Percentiles rank a stretch among this genome's conserved stretches.
Evolutionary conservation across 768 basidiomycete species (phyloP).

Genomic region (Agaricus blazei): DNA sequence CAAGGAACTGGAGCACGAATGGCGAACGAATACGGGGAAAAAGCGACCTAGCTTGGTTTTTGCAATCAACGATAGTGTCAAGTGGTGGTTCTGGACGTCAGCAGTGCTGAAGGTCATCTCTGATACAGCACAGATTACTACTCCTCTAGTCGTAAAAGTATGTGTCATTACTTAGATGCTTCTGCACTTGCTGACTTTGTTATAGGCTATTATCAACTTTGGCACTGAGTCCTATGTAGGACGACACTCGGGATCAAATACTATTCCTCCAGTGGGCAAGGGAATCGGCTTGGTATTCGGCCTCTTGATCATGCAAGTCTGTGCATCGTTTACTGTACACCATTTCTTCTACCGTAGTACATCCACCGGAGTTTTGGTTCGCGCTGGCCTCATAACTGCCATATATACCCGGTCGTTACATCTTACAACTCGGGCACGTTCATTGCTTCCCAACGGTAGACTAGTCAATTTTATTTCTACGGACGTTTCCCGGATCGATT

Average conservation of each 20-base stretch:
- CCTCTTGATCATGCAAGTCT: slow-evolving; percentile 63
- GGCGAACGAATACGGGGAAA: slow-evolving; percentile 61
- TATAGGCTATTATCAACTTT: slow-evolving; percentile 67
- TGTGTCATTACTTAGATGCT: slow-evolving; percentile 9
- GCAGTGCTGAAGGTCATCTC: slow-evolving; percentile 57
- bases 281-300: slow-evolving; percentile 76
- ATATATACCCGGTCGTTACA: slow-evolving; percentile 77
- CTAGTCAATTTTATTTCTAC: slow-evolving; percentile 93
- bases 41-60: slow-evolving; percentile 55
- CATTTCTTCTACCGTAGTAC: slow-evolving; percentile 81
- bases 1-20: slow-evolving; percentile 51
- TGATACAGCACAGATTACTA: slow-evolving; percentile 69
- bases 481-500: slow-evolving; percentile 89
- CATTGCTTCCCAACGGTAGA: slow-evolving; percentile 79
- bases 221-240: slow-evolving; percentile 54
- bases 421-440: slow-evolving; percentile 75
- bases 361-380: slow-evolving; percentile 72
- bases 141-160: slow-evolving; percentile 77
- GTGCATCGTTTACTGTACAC: slow-evolving; percentile 63
- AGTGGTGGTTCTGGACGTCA: slow-evolving; percentile 74
- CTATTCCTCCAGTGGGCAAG: slow-evolving; percentile 36
- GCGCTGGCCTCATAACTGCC: slow-evolving; percentile 83
- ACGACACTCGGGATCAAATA: slow-evolving; percentile 28
- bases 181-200: neutral
- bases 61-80: slow-evolving; percentile 75